Percentiles rank a stretch among this genome's conserved stretches.
Conservation (phyloP, 1,284 basidiomycete genomes). For the Ceratobasidium sp. region DNA sequence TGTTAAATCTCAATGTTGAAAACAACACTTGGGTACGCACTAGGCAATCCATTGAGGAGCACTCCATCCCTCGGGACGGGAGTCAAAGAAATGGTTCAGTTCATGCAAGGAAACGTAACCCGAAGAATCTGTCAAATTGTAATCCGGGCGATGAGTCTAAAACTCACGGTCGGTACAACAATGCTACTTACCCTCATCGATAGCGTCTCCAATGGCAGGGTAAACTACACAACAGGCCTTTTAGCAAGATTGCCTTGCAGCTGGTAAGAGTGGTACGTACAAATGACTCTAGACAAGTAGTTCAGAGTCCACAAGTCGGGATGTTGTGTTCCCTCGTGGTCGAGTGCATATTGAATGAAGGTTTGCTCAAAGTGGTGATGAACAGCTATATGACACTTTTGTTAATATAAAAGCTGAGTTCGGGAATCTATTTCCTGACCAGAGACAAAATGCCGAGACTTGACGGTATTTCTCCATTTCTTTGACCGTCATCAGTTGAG, state of each 20-base stretch:
- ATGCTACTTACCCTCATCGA: slow-evolving; percentile 32
- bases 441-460: slow-evolving; percentile 42
- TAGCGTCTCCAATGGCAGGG: slow-evolving; percentile 33
- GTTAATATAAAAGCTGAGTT: background rate
- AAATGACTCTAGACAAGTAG: slow-evolving; percentile 37
- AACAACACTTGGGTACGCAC: background rate
- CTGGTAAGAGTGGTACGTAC: background rate
- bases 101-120: slow-evolving; percentile 35
- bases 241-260: background rate
- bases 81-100: slow-evolving; percentile 36
- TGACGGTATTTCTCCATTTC: slow-evolving; percentile 35
- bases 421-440: background rate
- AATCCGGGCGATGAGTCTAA: background rate
- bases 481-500: background rate
- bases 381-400: slow-evolving; percentile 3
- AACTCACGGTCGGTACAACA: background rate
- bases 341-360: slow-evolving; percentile 14
- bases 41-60: slow-evolving; percentile 38
- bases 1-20: background rate
- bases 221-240: slow-evolving; percentile 7
- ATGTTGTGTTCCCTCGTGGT: slow-evolving; percentile 22
- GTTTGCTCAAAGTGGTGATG: slow-evolving; percentile 36
- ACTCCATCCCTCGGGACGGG: slow-evolving; percentile 18
- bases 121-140: slow-evolving; percentile 16
- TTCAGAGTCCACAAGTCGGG: slow-evolving; percentile 32